Conservation (phyloP, 495 filamentous ascomycete species). For the Hypoxylon fuscum region DNA sequence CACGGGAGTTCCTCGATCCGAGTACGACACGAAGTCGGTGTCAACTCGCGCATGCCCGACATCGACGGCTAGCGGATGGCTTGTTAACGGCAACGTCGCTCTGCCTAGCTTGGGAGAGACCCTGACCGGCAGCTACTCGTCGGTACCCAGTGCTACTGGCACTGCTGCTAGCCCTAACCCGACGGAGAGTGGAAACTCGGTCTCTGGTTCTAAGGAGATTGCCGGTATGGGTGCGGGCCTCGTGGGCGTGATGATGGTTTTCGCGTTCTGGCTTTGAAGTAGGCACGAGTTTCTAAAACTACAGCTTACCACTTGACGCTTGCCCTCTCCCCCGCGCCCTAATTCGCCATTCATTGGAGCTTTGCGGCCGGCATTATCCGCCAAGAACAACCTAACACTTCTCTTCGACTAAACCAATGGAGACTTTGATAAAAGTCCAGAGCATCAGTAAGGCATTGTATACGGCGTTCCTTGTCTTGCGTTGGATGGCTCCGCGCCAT, state of each 20-base stretch:
- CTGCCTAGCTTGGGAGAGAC: conserved; percentile 75
- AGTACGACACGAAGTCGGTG: conserved; percentile 66
- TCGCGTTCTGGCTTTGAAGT: conserved; percentile 60
- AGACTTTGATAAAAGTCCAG: conserved; percentile 1
- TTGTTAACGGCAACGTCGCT: conserved; percentile 70
- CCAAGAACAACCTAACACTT: conserved; percentile 15
- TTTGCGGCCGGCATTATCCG: conserved; percentile 1
- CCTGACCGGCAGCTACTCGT: conserved; percentile 44
- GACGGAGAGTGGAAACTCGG: conserved; percentile 46
- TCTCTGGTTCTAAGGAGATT: conserved; percentile 58
- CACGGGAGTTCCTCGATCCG: conserved; percentile 68
- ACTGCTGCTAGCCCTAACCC: conserved; percentile 30
- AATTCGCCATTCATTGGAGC: conserved; percentile 3
- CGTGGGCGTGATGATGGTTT: conserved; percentile 63
- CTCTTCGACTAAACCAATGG: conserved; percentile 5
- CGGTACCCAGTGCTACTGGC: conserved; percentile 40
- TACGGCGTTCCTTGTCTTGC: conserved; percentile 32
- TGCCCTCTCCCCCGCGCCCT: not conserved
- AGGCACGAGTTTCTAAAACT: not conserved
- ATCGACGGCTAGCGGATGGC: conserved; percentile 74
- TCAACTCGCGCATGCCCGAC: conserved; percentile 76
- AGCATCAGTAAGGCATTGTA: conserved; percentile 30
- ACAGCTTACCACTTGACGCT: conserved; percentile 1
- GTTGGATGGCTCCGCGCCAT: conserved; percentile 22
- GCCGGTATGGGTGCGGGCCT: conserved; percentile 62